A percentile compares a stretch with the other conserved stretches of the same genome.
These are phyloP conservation scores for Isabelozyma gotoi DNA, from an alignment of 805 yeast genomes.

Conservation along the genomic window DNA sequence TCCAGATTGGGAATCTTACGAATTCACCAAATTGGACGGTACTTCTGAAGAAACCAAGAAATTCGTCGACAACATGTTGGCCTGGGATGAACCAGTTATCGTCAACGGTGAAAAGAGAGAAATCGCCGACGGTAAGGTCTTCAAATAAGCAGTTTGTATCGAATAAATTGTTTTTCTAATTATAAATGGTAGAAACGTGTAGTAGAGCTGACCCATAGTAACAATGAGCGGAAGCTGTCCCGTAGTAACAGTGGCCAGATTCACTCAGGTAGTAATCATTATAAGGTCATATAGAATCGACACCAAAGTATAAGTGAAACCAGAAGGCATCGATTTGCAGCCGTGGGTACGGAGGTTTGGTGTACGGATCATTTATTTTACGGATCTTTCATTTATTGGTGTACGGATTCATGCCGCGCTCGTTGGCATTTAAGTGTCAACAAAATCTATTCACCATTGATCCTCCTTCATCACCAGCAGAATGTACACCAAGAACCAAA, in stretches of 20 bases:
- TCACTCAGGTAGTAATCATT: too few species aligned
- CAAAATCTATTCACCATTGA: not conserved
- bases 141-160: conserved; percentile 57
- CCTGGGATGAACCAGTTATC: conserved; percentile 94
- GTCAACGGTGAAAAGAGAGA: conserved; percentile 79
- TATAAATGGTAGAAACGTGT: not conserved
- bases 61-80: conserved; percentile 88
- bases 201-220: too few species aligned
- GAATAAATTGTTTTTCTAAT: not conserved
- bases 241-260: too few species aligned
- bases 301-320: too few species aligned
- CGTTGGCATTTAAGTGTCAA: not conserved
- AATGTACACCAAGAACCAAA: conserved; percentile 23
- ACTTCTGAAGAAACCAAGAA: conserved; percentile 73
- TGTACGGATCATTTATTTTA: too few species aligned
- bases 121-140: conserved; percentile 96
- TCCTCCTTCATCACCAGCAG: conserved; percentile 5
- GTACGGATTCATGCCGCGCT: too few species aligned
- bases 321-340: too few species aligned
- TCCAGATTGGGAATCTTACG: conserved; percentile 98
- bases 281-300: too few species aligned
- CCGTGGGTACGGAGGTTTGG: too few species aligned
- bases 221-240: too few species aligned
- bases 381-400: too few species aligned
- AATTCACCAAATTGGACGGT: conserved; percentile 79